Percentiles rank a stretch among this genome's conserved stretches.
phyloP scores from a whole-genome alignment of 352 stramenopile species.

The Phytophthora citricola region DNA sequence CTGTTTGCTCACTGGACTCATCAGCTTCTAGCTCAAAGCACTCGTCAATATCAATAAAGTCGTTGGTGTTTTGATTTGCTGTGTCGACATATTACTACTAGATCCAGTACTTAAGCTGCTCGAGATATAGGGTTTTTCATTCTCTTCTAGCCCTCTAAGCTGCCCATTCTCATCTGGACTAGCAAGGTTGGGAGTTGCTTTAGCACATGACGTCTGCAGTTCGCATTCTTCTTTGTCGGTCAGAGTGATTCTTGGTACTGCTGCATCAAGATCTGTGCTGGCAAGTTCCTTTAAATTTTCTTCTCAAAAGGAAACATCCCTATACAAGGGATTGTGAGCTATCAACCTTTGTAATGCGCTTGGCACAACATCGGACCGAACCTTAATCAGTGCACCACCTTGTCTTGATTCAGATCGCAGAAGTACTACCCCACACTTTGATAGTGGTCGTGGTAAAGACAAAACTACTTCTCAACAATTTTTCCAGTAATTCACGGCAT shows the following conservation, averaged over 20 bases:
- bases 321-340: neutral
- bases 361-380: neutral
- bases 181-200: neutral
- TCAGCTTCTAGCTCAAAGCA: slow-evolving; percentile 3
- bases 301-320: neutral
- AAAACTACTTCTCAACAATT: neutral
- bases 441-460: neutral
- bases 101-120: too few species aligned
- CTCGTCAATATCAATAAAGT: neutral
- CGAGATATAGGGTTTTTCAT: too few species aligned
- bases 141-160: too few species aligned
- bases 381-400: neutral
- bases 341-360: neutral
- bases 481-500: slow-evolving; percentile 12
- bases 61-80: too few species aligned
- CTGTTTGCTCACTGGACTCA: neutral
- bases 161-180: neutral
- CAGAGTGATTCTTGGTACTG: neutral
- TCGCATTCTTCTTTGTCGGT: neutral
- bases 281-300: neutral
- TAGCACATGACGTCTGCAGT: neutral
- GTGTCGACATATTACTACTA: too few species aligned
- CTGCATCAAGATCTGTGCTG: neutral
- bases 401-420: neutral
- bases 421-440: neutral